These are phyloP conservation scores for Entomortierella parvispora DNA, from an alignment of 192 early-diverging fungal genomes.

Conservation along the genomic window DNA sequence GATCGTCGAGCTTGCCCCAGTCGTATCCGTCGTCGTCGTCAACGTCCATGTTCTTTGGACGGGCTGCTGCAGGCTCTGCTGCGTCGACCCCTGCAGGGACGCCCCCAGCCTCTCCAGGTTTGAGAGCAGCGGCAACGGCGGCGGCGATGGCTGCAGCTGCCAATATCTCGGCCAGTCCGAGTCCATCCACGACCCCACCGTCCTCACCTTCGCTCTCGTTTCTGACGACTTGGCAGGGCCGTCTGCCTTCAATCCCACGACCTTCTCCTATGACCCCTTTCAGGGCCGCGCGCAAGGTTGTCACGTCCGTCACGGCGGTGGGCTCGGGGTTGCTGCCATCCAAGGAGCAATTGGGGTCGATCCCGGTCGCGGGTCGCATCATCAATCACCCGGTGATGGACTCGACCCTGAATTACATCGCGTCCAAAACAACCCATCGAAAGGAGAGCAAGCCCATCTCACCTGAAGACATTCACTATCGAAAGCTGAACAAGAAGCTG, in stretches of 20 bases:
- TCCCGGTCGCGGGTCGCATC: conserved; percentile 48
- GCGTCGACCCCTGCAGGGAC: conserved; percentile 27
- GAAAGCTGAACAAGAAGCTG: conserved; percentile 45
- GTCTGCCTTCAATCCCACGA: conserved; percentile 34
- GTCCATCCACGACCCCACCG: conserved; percentile 37
- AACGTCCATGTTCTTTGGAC: conserved; percentile 25
- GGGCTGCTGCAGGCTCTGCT: not conserved
- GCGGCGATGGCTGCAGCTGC: too few relatives aligned
- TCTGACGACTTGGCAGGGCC: conserved; percentile 25
- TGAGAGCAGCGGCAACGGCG: conserved; percentile 11
- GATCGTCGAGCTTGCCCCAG: not conserved
- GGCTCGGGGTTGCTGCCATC: conserved; percentile 43
- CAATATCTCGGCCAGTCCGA: conserved; percentile 4
- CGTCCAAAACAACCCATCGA: conserved; percentile 37
- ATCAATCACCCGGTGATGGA: conserved; percentile 51
- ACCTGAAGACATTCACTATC: conserved; percentile 35
- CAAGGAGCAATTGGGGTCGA: conserved; percentile 46
- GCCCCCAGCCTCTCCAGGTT: conserved; percentile 37
- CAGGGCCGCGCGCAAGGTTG: conserved; percentile 36
- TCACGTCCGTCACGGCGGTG: conserved; percentile 39
- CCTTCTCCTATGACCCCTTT: conserved; percentile 44
- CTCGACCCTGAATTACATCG: conserved; percentile 46
- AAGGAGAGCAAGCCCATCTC: conserved; percentile 14
- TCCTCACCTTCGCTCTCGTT: conserved; percentile 41
- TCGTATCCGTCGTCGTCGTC: not conserved